Evolutionary conservation across 257 asterid genomes (phyloP), one percentile per base, ranked within the genome.

Genomic region (Ehretia macrophylla): DNA sequence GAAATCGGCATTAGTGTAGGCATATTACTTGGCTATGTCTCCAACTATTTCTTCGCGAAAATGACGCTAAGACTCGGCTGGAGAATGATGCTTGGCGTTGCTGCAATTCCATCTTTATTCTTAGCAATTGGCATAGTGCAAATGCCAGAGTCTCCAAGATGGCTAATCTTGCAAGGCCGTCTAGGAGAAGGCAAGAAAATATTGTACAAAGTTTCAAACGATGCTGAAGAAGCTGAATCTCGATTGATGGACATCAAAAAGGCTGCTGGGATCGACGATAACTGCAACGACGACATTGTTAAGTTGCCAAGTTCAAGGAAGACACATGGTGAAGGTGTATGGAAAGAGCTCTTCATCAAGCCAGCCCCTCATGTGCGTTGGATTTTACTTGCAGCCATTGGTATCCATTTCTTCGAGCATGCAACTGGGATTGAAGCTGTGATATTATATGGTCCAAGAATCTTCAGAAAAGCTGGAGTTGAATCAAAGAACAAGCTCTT

Each of bases 81-180:
- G 96, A 58, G 96, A 64, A 40, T 87, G 13, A 87, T 87, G 96
- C 88, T 87, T 17, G 96, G 94, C 8, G 53, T 87, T 3, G 91
- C 91, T 0, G 84, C 94, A 1, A 32, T 79, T 9, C 96, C 96
- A 4, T 85, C 94, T 10, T 54, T 87, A 10, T 51, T 63, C 50
- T 44, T 87, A 59, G 88, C 87, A 0, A 35, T 79, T 56, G 96
- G 94, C 11, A 32, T 83, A 0, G 53, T 77, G 0, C 66, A 68
- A 47, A 80, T 87, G 94, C 96, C 96, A 1, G 96, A 87, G 68
- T 87, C 96, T 1, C 96, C 96, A 1, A 76, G 94, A 68, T 87
- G 96, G 94, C 80, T 87, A 5, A 56, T 84, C 5, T 63, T 73
- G 86, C 74, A 73, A 46, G 91, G 91, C 16, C 69, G 85, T 0